Evolutionary conservation across 331 rosid species (phyloP), one percentile per base, ranked within the genome.

Genomic region (Pyracantha coccinea): DNA sequence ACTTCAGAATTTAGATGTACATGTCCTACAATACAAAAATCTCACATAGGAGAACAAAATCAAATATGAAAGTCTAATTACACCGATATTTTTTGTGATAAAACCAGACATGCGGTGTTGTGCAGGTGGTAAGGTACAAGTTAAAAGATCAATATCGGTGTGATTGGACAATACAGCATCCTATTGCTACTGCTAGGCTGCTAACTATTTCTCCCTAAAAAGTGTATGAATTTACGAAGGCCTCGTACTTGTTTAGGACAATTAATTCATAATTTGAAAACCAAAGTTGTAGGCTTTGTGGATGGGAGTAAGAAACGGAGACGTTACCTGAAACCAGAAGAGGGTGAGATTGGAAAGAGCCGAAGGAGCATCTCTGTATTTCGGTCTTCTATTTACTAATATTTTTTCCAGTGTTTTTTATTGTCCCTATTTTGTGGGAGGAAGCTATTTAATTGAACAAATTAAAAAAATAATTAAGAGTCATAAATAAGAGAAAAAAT

Each of bases 331-430:
- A 74, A 41, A 54, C 5, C 17, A 66, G 74, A 65, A 58, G 58
- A 80, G 73, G 62, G 47, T 3, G 61, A 55, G 54, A 60, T 32
- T 35, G 65, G 23, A 35, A 63, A 35, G 16, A 85, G 68, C 16
- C 78, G 74, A 63, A 74, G 71, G 47, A 84, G 69, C 87, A 86
- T 89, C 17, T 57, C 24, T 20, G 17, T 8, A 33, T 33, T 33
- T 7, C 10, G 38, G 38, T 33, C 38, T 33, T 33, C 10, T 33
- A 33, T 33, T 33, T 14, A 45, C 53, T 45, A 14, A 45, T 45
- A 15, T 45, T 2, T 5, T 45, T 45, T 7, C 53, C 7, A 45
- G 1, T 0, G 19, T 45, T 45, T 5, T 16, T 45, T 45, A 5
- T 45, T 45, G 53, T 33, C 38, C 38, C 0, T 7, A 33, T 33